Conservation (phyloP, 1,284 basidiomycete genomes). For the Cutaneotrichosporon spelunceum region DNA sequence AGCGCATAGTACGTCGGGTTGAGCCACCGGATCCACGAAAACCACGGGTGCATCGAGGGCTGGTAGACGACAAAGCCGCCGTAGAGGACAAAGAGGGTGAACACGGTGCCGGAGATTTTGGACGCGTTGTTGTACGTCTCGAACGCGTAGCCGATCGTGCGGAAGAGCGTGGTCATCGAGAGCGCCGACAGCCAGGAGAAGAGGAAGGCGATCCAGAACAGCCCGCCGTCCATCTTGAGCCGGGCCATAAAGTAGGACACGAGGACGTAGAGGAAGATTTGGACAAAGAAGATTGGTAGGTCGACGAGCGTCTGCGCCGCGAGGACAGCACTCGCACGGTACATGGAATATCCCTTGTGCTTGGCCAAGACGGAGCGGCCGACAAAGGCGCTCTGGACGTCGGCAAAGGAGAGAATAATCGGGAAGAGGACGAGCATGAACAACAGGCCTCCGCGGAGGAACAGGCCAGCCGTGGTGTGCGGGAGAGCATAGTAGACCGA, state of each 20-base stretch:
- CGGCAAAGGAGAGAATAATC: slow-evolving; percentile 57
- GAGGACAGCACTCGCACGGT: slow-evolving; percentile 52
- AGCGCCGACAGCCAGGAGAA: slow-evolving; percentile 35
- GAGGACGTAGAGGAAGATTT: slow-evolving; percentile 49
- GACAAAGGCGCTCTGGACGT: slow-evolving; percentile 67
- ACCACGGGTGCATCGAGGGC: slow-evolving; percentile 41
- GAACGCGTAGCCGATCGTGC: slow-evolving; percentile 43
- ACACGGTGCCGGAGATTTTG: slow-evolving; percentile 43
- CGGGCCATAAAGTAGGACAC: slow-evolving; percentile 49
- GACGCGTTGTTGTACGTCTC: slow-evolving; percentile 45
- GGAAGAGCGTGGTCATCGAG: slow-evolving; percentile 41
- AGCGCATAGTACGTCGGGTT: slow-evolving; percentile 42
- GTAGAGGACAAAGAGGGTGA: slow-evolving; percentile 37
- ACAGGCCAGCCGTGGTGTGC: slow-evolving; percentile 61
- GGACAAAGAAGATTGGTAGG: slow-evolving; percentile 50
- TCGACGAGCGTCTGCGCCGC: slow-evolving; percentile 66
- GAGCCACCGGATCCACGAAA: slow-evolving; percentile 29
- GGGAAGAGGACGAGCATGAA: slow-evolving; percentile 55
- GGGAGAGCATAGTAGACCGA: slow-evolving; percentile 68
- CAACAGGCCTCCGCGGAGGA: slow-evolving; percentile 66
- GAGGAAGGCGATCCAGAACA: slow-evolving; percentile 48
- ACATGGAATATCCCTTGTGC: slow-evolving; percentile 53
- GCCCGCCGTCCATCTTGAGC: slow-evolving; percentile 30
- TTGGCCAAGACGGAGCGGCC: slow-evolving; percentile 69
- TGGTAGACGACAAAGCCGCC: slow-evolving; percentile 44